phyloP scores from a whole-genome alignment of 106 monocot species.

The Platanthera zijinensis region DNA sequence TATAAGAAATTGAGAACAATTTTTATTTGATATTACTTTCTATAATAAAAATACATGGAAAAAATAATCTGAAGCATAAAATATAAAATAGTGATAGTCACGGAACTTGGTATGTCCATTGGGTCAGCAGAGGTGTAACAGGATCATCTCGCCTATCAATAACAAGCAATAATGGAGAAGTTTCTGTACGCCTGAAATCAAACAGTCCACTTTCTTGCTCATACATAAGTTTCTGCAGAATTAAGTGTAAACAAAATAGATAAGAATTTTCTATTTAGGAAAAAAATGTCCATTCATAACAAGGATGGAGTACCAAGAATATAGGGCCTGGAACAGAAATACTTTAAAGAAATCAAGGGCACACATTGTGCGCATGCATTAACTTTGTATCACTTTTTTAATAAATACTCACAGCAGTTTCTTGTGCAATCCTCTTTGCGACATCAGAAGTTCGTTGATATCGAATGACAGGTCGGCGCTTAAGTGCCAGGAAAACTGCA shows the following conservation, averaged over 20 bases:
- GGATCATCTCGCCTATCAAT: conserved; percentile 99
- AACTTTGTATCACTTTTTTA: background rate
- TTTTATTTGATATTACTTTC: background rate
- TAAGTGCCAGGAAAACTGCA: conserved; percentile 82
- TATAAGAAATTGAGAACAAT: conserved; percentile 11
- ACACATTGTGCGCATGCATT: background rate
- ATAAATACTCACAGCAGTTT: conserved; percentile 68
- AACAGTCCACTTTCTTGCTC: conserved; percentile 99
- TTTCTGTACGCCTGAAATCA: conserved; percentile 97
- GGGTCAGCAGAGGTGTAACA: conserved; percentile 92
- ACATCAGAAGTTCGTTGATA: conserved; percentile 95
- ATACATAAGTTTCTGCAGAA: conserved; percentile 94
- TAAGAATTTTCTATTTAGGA: background rate
- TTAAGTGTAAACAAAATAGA: conserved; percentile 9
- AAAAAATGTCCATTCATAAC: background rate
- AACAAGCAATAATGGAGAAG: conserved; percentile 79
- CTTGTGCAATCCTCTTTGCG: conserved; percentile 90
- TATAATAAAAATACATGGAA: background rate
- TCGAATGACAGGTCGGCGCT: conserved; percentile 94
- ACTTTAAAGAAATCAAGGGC: background rate
- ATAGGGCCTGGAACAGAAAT: background rate
- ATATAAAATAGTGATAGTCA: background rate
- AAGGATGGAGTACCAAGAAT: background rate
- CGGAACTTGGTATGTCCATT: conserved; percentile 96
- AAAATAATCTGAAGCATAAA: conserved; percentile 4